Base-by-base conservation (phyloP, 2,329 filamentous ascomycete species). In the Triangularia verruculosa region DNA sequence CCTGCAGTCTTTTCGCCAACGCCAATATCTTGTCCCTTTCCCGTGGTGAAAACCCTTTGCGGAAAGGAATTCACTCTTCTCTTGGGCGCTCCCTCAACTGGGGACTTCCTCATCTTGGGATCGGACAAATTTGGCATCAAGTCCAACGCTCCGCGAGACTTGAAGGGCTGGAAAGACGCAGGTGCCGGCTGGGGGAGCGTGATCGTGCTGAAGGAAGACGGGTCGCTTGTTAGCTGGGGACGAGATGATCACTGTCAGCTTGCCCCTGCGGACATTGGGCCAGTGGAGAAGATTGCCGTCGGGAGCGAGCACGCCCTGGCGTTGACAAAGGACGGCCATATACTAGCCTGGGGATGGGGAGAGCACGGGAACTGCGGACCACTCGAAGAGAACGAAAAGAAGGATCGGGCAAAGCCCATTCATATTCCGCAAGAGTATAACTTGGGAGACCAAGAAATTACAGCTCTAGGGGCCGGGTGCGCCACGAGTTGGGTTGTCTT, bases 361-460 rank as follows among this genome's bases (percentile, higher is more conserved):
- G 94, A 98, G 77, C 95, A 99, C 77, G 95, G 95, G 1, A 99
- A 99, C 74, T 99, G 95, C 74, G 95, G 95, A 2, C 85, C 86
- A 34, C 80, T 83, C 12, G 24, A 54, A 11, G 51, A 54, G 25
- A 24, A n/a, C 34, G 17, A n/a, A 9, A 24, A 27, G 51, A 13
- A 27, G 13, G 27, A n/a, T n/a, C n/a, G 25, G 22, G 20, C 9
- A 24, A 28, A 28, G 13, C 12, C 17, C 12, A 54, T 24, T 28
- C 51, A 27, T 1, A 54, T 54, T 15, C 51, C 20, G 51, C 22
- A 25, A 9, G 22, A 24, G 8, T 24, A 54, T 24, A 54, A 27
- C 25, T 54, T 24, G 51, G 20, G 12, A 12, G 51, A 28, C 11
- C 22, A 93, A 17, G 39, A 43, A 92, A 62, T 77, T 81, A 67